phyloP scores from a whole-genome alignment of 768 basidiomycete species.

The Dictyophora rubrovolvata region DNA sequence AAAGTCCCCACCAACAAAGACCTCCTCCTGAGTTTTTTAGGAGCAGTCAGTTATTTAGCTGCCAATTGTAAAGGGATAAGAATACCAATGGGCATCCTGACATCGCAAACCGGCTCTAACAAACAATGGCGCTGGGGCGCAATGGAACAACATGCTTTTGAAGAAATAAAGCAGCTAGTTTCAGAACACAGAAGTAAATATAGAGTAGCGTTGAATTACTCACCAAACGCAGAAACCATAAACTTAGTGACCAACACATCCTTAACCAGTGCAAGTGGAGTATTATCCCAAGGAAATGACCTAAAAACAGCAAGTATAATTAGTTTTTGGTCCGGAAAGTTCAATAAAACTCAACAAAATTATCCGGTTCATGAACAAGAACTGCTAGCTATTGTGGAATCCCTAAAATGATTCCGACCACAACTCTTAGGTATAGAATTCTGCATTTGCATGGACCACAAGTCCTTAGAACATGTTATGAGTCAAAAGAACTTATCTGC shows the following conservation, averaged over 20 bases:
- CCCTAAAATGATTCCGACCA: conserved; percentile 2
- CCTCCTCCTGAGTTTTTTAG: conserved; percentile 13
- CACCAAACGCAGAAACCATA: conserved; percentile 12
- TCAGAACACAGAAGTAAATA: conserved; percentile 5
- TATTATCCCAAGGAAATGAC: conserved; percentile 20
- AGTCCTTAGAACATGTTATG: conserved; percentile 25
- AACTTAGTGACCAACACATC: conserved; percentile 25
- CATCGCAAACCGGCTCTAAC: conserved; percentile 11
- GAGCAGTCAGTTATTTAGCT: conserved; percentile 15
- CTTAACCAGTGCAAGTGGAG: conserved; percentile 20
- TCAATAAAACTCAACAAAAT: conserved; percentile 28
- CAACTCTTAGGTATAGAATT: conserved; percentile 18
- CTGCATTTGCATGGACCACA: conserved; percentile 27
- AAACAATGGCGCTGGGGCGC: conserved; percentile 10
- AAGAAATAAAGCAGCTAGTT: conserved; percentile 12
- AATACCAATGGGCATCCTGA: conserved; percentile 9
- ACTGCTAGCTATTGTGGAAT: conserved; percentile 27
- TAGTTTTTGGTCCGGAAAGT: conserved; percentile 28
- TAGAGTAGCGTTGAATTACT: neutral
- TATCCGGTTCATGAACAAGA: conserved; percentile 33
- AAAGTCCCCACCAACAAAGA: conserved; percentile 13
- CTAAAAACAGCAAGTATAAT: conserved; percentile 19
- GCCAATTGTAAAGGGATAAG: conserved; percentile 12
- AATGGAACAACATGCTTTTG: conserved; percentile 15
- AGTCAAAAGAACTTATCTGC: neutral